These are phyloP conservation scores for Phytophthora capsici DNA, from an alignment of 352 stramenopile genomes.

Conservation along the genomic window DNA sequence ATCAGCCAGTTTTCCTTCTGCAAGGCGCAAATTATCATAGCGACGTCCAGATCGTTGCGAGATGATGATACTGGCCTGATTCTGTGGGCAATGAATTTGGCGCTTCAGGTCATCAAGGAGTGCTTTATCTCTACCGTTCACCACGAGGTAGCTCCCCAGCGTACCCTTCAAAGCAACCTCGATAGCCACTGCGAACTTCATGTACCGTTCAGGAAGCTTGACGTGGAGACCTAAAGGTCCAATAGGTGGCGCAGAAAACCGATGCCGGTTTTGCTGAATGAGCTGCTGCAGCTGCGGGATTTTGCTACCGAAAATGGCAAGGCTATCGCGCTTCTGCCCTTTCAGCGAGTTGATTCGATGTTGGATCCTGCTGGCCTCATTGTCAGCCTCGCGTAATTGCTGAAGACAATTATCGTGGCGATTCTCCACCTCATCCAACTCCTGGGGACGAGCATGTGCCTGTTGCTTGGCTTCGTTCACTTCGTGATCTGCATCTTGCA, in stretches of 20 bases:
- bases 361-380: slow-evolving; percentile 52
- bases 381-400: slow-evolving; percentile 64
- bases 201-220: slow-evolving; percentile 71
- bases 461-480: slow-evolving; percentile 43
- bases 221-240: slow-evolving; percentile 76
- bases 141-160: slow-evolving; percentile 80
- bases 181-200: slow-evolving; percentile 74
- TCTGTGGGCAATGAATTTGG: slow-evolving; percentile 63
- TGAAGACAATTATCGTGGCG: slow-evolving; percentile 62
- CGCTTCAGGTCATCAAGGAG: slow-evolving; percentile 79
- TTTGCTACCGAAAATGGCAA: slow-evolving; percentile 70
- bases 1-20: slow-evolving; percentile 51
- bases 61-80: slow-evolving; percentile 86
- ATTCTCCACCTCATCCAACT: slow-evolving; percentile 66
- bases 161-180: slow-evolving; percentile 79
- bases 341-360: slow-evolving; percentile 53
- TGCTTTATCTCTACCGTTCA: slow-evolving; percentile 79
- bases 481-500: slow-evolving; percentile 49
- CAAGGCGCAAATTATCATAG: slow-evolving; percentile 64
- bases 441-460: slow-evolving; percentile 29
- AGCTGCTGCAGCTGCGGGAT: slow-evolving; percentile 78
- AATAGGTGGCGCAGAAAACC: slow-evolving; percentile 72
- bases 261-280: slow-evolving; percentile 73
- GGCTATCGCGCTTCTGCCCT: slow-evolving; percentile 62
- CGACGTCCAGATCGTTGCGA: slow-evolving; percentile 56